These are phyloP conservation scores for Astrothelium subdiscretum DNA, from an alignment of 495 filamentous ascomycete species.

Conservation along the genomic window DNA sequence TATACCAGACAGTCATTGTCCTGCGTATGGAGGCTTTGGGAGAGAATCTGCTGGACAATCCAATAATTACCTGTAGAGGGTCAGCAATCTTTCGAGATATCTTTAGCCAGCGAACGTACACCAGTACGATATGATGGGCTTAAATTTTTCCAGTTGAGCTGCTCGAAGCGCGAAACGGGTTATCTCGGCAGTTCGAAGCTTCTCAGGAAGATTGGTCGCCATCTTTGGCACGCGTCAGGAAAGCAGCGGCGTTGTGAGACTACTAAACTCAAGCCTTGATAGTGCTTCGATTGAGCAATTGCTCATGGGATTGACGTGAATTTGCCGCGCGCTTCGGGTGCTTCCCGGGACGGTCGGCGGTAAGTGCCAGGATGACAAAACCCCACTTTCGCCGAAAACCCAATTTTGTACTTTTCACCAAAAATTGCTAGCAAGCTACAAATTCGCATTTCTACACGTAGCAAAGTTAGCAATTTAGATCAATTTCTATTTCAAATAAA, in stretches of 20 bases:
- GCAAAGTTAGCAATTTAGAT: too few relatives aligned
- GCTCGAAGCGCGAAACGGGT: conserved; percentile 70
- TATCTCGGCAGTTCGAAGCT: conserved; percentile 65
- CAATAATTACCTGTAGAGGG: conserved; percentile 65
- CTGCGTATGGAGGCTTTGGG: conserved; percentile 59
- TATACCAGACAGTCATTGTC: conserved; percentile 66
- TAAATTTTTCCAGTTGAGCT: conserved; percentile 68
- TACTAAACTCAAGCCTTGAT: not conserved
- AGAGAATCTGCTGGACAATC: conserved; percentile 84
- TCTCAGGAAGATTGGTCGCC: conserved; percentile 61
- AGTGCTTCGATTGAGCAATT: not conserved
- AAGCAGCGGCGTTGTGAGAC: too few relatives aligned
- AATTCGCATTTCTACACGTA: too few relatives aligned
- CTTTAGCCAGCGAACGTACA: conserved; percentile 45
- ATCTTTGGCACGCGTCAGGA: too few relatives aligned
- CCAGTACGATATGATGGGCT: conserved; percentile 87
- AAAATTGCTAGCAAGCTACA: too few relatives aligned
- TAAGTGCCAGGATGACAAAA: too few relatives aligned
- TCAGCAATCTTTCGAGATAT: conserved; percentile 3
- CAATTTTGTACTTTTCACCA: too few relatives aligned
- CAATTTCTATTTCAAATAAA: too few relatives aligned
- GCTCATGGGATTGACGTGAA: not conserved
- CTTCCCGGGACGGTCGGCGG: too few relatives aligned
- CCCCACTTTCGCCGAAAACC: too few relatives aligned
- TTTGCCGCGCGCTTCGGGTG: not conserved